Evolutionary conservation across 495 filamentous ascomycete species (phyloP), one percentile per base, ranked within the genome.

Genomic region (Eremomyces bilateralis): DNA sequence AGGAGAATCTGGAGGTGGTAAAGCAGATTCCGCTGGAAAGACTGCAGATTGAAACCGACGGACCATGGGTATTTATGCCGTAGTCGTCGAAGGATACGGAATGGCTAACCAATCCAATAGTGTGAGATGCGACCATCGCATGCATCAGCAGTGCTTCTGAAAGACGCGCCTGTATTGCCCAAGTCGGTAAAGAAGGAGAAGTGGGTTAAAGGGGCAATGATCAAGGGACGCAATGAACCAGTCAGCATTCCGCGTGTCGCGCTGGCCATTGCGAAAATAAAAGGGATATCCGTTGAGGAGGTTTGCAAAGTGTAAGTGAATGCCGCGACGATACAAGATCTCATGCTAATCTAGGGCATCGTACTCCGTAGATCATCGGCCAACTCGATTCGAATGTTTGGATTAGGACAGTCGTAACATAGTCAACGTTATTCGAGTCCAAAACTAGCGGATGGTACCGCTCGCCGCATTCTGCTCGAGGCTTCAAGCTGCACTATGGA

Each of bases 161-260:
- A 60, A 38, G 49, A 53, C 27, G 48, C 43, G 15, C 52, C 50
- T 5, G 37, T 41, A 24, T 35, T 51, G 21, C 50, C 60, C 38
- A 59, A 58, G 41, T 41, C 57, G 12, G 72, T 93, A 24, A 94
- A 92, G 61, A 94, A 94, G 53, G 88, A 97, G 54, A 91, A 75
- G 53, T 97, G 77, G 69, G 65, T 65, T 28, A 67, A 79, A 48
- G 83, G 80, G 0, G 53, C 53, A 3, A 78, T 91, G 71, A 67
- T 94, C 15, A 94, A 92, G 56, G 80, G 85, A 1, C 64, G 88
- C 15, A 97, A 94, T 52, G 88, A 97, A 55, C 77, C 82, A 17
- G 76, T 71, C 45, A 70, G 69, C 28, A 92, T 94, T 38, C 62
- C 69, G 34, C 71, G 71, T 25, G 80, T 97, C n/a, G 88, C 79